Evolutionary conservation across 1,139 yeast genomes (phyloP), one percentile per base, ranked within the genome.

Genomic region (Eremothecium gossypii): DNA sequence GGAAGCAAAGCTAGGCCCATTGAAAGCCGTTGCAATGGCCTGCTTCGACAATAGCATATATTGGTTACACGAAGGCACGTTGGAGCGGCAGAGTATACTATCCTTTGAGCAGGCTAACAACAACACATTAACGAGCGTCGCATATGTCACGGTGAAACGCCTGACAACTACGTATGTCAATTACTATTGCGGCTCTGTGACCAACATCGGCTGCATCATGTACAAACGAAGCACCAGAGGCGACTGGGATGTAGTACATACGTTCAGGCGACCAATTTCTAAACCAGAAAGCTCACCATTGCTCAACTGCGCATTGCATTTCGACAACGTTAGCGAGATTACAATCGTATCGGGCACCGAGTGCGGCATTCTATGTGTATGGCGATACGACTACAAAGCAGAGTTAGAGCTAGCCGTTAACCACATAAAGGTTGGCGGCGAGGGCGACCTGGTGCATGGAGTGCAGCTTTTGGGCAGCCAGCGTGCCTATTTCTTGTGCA

Each of bases 191-290:
- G 50, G 45, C 10, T 47, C 50, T 30, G 33, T 53, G 1, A 45
- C 49, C 1, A 52, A 54, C 37, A 11, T 48, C 26, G 57, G 57
- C 3, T 49, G 56, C 28, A 31, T 48, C 2, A 40, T 54, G 8
- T 51, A 47, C 40, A 48, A 46, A 40, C 45, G 52, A 36, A 41
- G 47, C 10, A 46, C 45, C 4, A 38, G 49, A 23, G 55, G 54
- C 8, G 41, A 47, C 28, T 53, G 57, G 57, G 50, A 50, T 8
- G 29, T 46, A n/a, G 27, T 50, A 10, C 36, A 42, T 8, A 34
- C 35, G n/a, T 36, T 50, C 30, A 34, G 31, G 14, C 41, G 46
- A 37, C 31, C 30, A 11, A 11, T 31, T n/a, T 10, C 27, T 1
- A 3, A 14, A 5, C 13, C 23, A 17, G 50, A 51, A 30, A 29